Evolutionary conservation across 1,284 basidiomycete genomes (phyloP), one percentile per base, ranked within the genome.

Genomic region (Leccinum pachyderme): DNA sequence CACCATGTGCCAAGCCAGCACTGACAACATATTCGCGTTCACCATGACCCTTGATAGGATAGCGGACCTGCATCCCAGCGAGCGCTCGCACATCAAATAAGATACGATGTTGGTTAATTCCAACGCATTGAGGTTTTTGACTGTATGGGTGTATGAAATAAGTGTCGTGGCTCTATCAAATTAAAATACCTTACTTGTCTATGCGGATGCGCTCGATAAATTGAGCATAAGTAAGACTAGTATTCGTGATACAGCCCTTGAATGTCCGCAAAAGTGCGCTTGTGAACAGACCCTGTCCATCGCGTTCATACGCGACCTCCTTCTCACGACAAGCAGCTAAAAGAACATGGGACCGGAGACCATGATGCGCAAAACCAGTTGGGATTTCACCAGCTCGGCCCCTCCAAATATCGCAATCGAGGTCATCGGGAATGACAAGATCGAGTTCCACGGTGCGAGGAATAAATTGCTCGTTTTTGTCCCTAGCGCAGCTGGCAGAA

Each of bases 251-350:
- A 24, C 12, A 45, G 3, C 11, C 22, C 27, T 32, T 37, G 41
- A 64, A 61, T 15, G n/a, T 29, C n/a, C 33, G 5, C 47, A 67
- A 51, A 22, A 67, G 58, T 5, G 51, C 58, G 2, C 7, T 31
- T 0, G 65, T 64, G 24, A 64, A 64, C 5, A 33, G 47, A 13
- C 63, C 65, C 0, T 31, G 52, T 1, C 44, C 47, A 7, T 43
- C 27, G 2, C 39, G 2, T 32, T 67, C 63, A 2, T 51, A 65
- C 7, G 65, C 65, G 0, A 37, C 11, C 43, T 59, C 82, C 22
- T 72, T 72, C 56, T 77, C 77, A 2, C 76, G 78, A 53, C 80
- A 82, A 7, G 84, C 83, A 15, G 79, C 74, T 28, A 86, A 70
- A 33, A 81, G 71, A 47, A 79, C 72, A 59, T 85, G 80, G 1